Conservation (phyloP, 148 eudicot genomes). For the Vaccinium darrowii region DNA sequence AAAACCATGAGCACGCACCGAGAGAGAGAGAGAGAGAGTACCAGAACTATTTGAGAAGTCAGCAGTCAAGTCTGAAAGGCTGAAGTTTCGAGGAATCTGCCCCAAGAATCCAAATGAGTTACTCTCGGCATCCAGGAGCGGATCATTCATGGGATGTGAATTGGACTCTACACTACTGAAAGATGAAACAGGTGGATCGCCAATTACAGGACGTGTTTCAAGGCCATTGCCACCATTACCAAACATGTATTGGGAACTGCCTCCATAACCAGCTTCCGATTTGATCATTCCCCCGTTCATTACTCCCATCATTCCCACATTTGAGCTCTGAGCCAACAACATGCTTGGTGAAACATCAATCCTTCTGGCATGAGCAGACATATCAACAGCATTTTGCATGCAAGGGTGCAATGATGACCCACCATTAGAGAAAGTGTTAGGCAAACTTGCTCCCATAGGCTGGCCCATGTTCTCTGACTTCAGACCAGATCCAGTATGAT, state of each 20-base stretch:
- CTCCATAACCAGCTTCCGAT: slow-evolving; percentile 50
- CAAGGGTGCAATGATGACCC: slow-evolving; percentile 45
- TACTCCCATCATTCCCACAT: slow-evolving; percentile 52
- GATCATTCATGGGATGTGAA: slow-evolving; percentile 48
- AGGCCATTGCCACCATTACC: slow-evolving; percentile 45
- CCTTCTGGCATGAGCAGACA: slow-evolving; percentile 44
- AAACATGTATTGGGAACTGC: slow-evolving; percentile 40
- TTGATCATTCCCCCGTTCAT: slow-evolving; percentile 56
- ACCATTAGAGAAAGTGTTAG: slow-evolving; percentile 48
- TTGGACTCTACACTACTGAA: slow-evolving; percentile 53
- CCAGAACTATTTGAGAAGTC: slow-evolving; percentile 48
- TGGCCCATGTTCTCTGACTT: slow-evolving; percentile 58
- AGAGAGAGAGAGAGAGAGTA: slow-evolving; percentile 14
- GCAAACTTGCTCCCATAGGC: slow-evolving; percentile 37
- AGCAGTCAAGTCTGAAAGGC: slow-evolving; percentile 65
- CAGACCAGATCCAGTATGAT: slow-evolving; percentile 41
- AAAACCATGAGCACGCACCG: not conserved
- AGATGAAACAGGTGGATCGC: slow-evolving; percentile 51
- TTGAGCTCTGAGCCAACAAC: slow-evolving; percentile 55
- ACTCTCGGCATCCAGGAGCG: slow-evolving; percentile 43
- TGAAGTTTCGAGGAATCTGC: slow-evolving; percentile 58
- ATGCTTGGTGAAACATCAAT: slow-evolving; percentile 43
- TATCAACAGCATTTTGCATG: slow-evolving; percentile 38
- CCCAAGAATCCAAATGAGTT: slow-evolving; percentile 55
- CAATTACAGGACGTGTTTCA: slow-evolving; percentile 42